Conservation (phyloP, 352 stramenopile genomes). For the Phytopythium chamaehyphon region DNA sequence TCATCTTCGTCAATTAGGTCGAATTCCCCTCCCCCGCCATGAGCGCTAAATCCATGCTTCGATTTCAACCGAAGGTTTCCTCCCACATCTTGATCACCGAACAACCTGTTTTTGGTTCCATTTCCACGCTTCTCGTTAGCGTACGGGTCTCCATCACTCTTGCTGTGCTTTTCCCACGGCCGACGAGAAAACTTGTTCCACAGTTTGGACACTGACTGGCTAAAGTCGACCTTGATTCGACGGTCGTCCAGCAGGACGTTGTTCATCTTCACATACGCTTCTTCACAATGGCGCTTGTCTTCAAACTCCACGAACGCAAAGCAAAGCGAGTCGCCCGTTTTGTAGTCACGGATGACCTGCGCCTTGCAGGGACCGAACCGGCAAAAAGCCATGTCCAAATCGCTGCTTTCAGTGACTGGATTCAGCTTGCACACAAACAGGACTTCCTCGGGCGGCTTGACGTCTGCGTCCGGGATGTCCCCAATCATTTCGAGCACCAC, state of each 20-base stretch:
- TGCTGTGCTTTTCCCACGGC: conserved; percentile 58
- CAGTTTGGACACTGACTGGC: conserved; percentile 97
- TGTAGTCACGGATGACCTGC: conserved; percentile 96
- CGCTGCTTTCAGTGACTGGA: conserved; percentile 90
- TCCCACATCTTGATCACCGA: conserved; percentile 23
- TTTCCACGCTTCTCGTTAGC: conserved; percentile 25
- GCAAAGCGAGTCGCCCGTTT: conserved; percentile 97
- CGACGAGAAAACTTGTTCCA: conserved; percentile 91
- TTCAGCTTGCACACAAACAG: conserved; percentile 98
- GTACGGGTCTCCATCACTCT: conserved; percentile 42
- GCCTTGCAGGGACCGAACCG: conserved; percentile 86
- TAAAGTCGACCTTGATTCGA: conserved; percentile 96
- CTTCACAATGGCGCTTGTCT: conserved; percentile 89
- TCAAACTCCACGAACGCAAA: conserved; percentile 99
- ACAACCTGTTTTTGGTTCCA: conserved; percentile 6
- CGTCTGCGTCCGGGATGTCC: conserved; percentile 96
- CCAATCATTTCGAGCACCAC: conserved; percentile 99
- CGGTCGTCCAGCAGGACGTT: conserved; percentile 98
- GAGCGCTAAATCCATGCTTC: conserved; percentile 6
- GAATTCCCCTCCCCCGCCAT: conserved; percentile 18
- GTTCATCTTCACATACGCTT: conserved; percentile 99
- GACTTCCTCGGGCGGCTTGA: conserved; percentile 97
- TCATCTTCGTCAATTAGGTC: conserved; percentile 50
- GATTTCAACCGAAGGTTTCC: conserved; percentile 45
- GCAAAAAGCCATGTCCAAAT: conserved; percentile 94